Base-by-base conservation (phyloP, 2,329 filamentous ascomycete genomes). In the Arthrobotrys sphaeroides region DNA sequence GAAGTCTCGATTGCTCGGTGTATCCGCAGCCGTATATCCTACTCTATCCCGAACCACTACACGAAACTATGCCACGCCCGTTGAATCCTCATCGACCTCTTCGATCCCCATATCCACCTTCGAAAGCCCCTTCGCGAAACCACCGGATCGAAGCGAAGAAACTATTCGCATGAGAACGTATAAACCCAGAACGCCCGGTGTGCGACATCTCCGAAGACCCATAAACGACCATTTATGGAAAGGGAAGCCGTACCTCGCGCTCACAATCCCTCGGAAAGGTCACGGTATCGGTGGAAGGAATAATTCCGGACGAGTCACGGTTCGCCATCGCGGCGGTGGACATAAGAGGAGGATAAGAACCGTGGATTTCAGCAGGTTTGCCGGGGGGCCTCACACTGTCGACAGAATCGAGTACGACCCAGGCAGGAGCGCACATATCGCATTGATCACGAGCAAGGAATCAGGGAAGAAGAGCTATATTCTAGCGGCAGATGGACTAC, bases 171-270 rank as follows among this genome's bases (percentile, higher is more conserved):
- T 98, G 82, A 90, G 92, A 80, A 95, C 91, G 64, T 99, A 97
- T 83, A 98, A 92, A 83, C 95, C 95, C 36, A 90, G 93, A 80
- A 97, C 95, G 0, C 94, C 94, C 10, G 95, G 95, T 87, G 83
- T 96, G 73, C 90, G 95, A 80, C 95, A 99, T 87, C 85, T 99
- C 78, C 91, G 90, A 82, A 89, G 95, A 45, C 93, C 95, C 12
- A 90, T 97, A 83, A 98, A 98, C 83, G 93, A 97, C 81, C 95
- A 99, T 83, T 85, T 99, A 49, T 98, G 93, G 93, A 97, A 96
- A 84, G 95, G 95, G 72, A 87, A 93, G 68, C 92, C 95, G 0
- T 89, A 91, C 78, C 86, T 92, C 33, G 88, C 90, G 59, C 87
- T 99, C 82, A 99, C 96, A 9, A 92, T 93, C 80, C 89, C 93